These are phyloP conservation scores for Diplocarpon mali DNA, from an alignment of 2,329 filamentous ascomycete species.

Conservation along the genomic window DNA sequence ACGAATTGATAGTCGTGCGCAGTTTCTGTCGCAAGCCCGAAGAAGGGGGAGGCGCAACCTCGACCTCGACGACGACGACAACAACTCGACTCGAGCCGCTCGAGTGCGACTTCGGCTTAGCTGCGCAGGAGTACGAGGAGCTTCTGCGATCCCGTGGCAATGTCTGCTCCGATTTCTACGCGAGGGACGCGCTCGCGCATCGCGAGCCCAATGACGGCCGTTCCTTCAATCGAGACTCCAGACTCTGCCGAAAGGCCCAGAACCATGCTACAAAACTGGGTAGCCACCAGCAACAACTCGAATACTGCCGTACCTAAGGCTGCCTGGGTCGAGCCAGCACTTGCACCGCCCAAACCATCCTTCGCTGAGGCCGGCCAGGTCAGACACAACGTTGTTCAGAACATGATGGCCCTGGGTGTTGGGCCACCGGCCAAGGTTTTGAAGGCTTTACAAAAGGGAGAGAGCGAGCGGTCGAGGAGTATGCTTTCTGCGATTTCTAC, in stretches of 20 bases:
- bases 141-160: too few relatives aligned
- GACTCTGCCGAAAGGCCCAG: slow-evolving; percentile 15
- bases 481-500: slow-evolving; percentile 17
- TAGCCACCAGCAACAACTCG: slow-evolving; percentile 6
- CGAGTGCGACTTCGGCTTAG: too few relatives aligned
- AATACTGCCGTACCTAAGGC: neutral
- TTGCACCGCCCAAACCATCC: slow-evolving; percentile 47
- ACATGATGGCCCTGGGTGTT: slow-evolving; percentile 72
- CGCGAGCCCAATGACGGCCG: too few relatives aligned
- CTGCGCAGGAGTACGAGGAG: too few relatives aligned
- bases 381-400: slow-evolving; percentile 65
- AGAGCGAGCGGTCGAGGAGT: slow-evolving; percentile 10
- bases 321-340: slow-evolving; percentile 44
- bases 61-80: slow-evolving; percentile 9
- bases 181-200: too few relatives aligned
- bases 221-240: too few relatives aligned
- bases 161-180: too few relatives aligned
- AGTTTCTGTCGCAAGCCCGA: slow-evolving; percentile 13
- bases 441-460: slow-evolving; percentile 9
- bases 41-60: slow-evolving; percentile 11
- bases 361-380: slow-evolving; percentile 66
- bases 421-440: slow-evolving; percentile 49
- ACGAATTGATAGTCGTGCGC: slow-evolving; percentile 15
- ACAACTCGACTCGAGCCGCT: too few relatives aligned
- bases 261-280: slow-evolving; percentile 14